Evolutionary conservation across 108 stramenopile genomes (phyloP).

Genomic region (Conticribra weissflogii): DNA sequence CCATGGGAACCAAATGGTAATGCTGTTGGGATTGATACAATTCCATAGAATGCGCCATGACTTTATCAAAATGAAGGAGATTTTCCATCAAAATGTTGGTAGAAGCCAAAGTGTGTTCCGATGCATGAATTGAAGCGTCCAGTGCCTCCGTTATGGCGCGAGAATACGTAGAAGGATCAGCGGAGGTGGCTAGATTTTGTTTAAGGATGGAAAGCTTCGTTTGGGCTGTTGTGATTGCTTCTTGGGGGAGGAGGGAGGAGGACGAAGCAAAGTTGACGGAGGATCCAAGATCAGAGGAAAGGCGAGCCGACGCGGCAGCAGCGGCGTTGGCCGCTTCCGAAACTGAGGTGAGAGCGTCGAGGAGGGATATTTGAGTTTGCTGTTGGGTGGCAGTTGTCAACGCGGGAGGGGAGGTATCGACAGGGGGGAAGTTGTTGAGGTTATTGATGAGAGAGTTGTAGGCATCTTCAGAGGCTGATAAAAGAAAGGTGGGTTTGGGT

Average conservation of each 20-base stretch:
- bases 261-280: background rate
- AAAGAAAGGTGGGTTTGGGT: background rate
- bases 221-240: constrained; percentile 2
- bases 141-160: background rate
- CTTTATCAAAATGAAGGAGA: constrained; percentile 5
- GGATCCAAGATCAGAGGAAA: background rate
- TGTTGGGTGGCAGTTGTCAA: background rate
- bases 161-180: background rate
- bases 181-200: background rate
- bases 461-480: background rate
- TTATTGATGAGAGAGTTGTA: constrained; percentile 5
- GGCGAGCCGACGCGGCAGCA: constrained; percentile 10
- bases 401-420: background rate
- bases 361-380: background rate
- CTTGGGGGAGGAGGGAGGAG: background rate
- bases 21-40: background rate
- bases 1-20: background rate
- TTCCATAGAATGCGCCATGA: constrained; percentile 11
- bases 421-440: background rate
- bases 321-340: constrained; percentile 17
- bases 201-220: constrained; percentile 9
- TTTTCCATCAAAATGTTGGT: constrained; percentile 2
- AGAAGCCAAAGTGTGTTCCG: constrained; percentile 6
- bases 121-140: constrained; percentile 13
- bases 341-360: constrained; percentile 12